Percentiles rank a stretch among this genome's conserved stretches.
phyloP scores from a whole-genome alignment of 352 stramenopile species.

The Pythium monospermum region DNA sequence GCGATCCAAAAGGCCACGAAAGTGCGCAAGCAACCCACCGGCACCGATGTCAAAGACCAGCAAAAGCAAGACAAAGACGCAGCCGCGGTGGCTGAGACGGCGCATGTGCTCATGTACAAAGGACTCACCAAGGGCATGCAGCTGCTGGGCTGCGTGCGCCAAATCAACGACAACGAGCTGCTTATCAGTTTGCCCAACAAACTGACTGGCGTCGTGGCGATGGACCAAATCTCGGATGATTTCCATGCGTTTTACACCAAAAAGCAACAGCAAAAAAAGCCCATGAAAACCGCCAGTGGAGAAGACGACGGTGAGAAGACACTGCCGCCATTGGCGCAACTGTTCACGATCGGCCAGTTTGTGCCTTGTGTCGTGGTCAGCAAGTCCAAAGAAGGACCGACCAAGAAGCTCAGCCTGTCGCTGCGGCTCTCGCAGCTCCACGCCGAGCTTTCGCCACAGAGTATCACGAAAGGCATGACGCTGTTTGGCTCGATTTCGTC shows the following conservation, averaged over 20 bases:
- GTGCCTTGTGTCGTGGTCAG: constrained; percentile 78
- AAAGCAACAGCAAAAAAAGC: constrained; percentile 24
- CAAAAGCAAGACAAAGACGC: constrained; percentile 28
- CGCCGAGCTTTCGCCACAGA: constrained; percentile 52
- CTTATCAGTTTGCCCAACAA: constrained; percentile 92
- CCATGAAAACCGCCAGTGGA: neutral
- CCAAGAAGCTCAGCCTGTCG: constrained; percentile 90
- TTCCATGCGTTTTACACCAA: constrained; percentile 38
- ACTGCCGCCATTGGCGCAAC: constrained; percentile 37
- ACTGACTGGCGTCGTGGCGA: constrained; percentile 88
- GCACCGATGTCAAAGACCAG: constrained; percentile 13
- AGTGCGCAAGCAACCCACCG: constrained; percentile 13
- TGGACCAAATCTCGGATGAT: constrained; percentile 77
- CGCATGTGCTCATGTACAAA: constrained; percentile 74
- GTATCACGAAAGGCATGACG: constrained; percentile 59
- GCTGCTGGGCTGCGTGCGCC: constrained; percentile 86
- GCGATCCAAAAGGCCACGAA: no score
- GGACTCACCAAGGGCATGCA: constrained; percentile 56
- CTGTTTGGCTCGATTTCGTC: constrained; percentile 86
- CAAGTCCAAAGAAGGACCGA: constrained; percentile 64
- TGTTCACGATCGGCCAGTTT: constrained; percentile 81
- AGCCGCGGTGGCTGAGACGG: constrained; percentile 18
- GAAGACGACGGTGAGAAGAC: constrained; percentile 24
- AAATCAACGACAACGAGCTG: constrained; percentile 81
- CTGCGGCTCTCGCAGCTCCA: constrained; percentile 86